These are phyloP conservation scores for Scortechinia acanthostroma DNA, from an alignment of 2,329 filamentous ascomycete species.

Conservation along the genomic window DNA sequence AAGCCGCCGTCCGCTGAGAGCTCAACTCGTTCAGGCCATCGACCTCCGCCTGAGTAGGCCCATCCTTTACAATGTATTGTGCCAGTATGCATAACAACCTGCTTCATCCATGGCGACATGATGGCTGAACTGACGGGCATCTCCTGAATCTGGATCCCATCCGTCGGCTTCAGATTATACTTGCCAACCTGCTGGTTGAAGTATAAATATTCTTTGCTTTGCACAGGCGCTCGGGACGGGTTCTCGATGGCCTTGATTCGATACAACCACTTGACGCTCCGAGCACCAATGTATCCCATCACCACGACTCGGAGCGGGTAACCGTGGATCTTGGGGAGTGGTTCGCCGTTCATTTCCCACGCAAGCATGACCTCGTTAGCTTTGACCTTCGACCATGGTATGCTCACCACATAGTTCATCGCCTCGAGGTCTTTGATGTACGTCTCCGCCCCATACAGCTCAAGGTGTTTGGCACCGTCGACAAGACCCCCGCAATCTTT, in stretches of 20 bases:
- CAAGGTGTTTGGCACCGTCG: conserved; percentile 35
- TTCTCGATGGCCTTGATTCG: conserved; percentile 58
- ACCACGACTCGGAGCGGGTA: conserved; percentile 57
- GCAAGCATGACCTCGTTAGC: conserved; percentile 60
- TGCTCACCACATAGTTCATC: too few species aligned
- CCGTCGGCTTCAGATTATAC: conserved; percentile 39
- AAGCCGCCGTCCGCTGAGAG: too few species aligned
- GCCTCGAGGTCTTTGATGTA: conserved; percentile 33
- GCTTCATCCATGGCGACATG: too few species aligned
- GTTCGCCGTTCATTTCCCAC: conserved; percentile 56
- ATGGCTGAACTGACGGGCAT: conserved; percentile 65
- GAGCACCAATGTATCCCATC: conserved; percentile 58
- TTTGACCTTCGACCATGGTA: too few species aligned
- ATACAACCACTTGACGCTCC: conserved; percentile 64
- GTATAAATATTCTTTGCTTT: conserved; percentile 59
- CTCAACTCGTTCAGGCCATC: too few species aligned
- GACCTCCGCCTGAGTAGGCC: too few species aligned
- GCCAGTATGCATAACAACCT: too few species aligned
- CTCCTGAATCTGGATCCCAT: conserved; percentile 61
- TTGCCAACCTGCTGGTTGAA: too few species aligned
- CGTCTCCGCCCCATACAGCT: conserved; percentile 37
- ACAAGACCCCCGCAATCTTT: conserved; percentile 35
- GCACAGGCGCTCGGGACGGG: conserved; percentile 59
- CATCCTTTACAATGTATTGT: too few species aligned
- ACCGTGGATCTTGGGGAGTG: conserved; percentile 58